Conservation (phyloP, 2,329 filamentous ascomycete species). For the Leptographium galeiforme region DNA sequence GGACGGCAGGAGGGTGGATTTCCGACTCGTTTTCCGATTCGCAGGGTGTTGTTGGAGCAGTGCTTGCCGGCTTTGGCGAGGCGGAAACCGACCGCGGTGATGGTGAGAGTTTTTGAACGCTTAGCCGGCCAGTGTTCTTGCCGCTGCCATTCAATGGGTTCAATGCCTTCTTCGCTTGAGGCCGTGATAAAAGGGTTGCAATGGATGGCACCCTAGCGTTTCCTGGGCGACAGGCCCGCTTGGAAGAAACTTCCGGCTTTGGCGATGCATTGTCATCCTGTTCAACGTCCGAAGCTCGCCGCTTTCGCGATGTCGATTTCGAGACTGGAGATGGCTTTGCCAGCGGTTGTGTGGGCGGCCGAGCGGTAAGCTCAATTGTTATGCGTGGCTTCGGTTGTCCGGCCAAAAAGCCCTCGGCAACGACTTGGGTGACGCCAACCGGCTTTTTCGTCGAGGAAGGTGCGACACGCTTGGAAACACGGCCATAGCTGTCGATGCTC, state of each 20-base stretch:
- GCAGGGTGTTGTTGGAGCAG: conserved; percentile 26
- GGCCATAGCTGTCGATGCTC: conserved; percentile 13
- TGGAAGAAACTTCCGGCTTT: conserved; percentile 1
- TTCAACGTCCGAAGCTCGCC: conserved; percentile 4
- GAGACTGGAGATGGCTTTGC: not conserved
- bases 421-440: conserved; percentile 7
- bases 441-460: conserved; percentile 8
- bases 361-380: conserved; percentile 2
- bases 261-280: not conserved
- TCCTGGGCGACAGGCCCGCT: conserved; percentile 6
- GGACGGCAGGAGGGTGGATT: conserved; percentile 9
- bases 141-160: conserved; percentile 13
- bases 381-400: conserved; percentile 23
- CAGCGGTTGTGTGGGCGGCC: not conserved
- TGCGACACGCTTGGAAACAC: conserved; percentile 12
- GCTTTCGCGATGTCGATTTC: conserved; percentile 5
- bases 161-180: not conserved
- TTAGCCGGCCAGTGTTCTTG: too few relatives aligned
- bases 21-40: conserved; percentile 18
- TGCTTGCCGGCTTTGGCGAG: conserved; percentile 13
- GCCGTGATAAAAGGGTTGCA: conserved; percentile 7
- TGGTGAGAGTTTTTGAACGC: conserved; percentile 15
- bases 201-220: conserved; percentile 10
- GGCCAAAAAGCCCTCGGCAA: conserved; percentile 15
- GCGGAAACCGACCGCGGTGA: conserved; percentile 11